Percentiles rank a stretch among this genome's conserved stretches.
phyloP scores from a whole-genome alignment of 805 yeast species.

The Hanseniaspora occidentalis region DNA sequence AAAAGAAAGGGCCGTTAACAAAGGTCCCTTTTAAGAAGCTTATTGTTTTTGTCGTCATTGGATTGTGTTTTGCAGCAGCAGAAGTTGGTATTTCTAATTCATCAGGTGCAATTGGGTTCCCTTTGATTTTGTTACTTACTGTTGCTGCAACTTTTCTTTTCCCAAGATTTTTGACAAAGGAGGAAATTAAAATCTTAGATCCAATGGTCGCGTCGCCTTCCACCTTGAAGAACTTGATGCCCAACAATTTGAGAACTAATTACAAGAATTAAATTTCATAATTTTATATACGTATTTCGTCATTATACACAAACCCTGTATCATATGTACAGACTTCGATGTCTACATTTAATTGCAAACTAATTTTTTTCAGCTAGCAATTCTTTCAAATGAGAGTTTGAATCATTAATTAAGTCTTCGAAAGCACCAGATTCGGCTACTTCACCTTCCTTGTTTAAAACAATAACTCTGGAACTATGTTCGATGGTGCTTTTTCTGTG shows the following conservation, averaged over 20 bases:
- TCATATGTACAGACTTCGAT: neutral
- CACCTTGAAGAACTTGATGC: conserved; percentile 34
- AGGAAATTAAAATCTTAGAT: conserved; percentile 54
- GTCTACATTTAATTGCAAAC: neutral
- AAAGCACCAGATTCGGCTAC: conserved; percentile 65
- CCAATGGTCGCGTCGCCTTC: conserved; percentile 47
- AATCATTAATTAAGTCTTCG: conserved; percentile 33
- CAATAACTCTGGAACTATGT: conserved; percentile 70
- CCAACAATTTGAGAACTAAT: conserved; percentile 10
- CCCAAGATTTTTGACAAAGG: conserved; percentile 46
- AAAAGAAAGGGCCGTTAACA: conserved; percentile 26
- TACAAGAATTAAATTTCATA: neutral
- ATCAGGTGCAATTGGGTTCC: conserved; percentile 88
- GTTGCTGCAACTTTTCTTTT: conserved; percentile 55
- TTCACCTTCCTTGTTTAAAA: conserved; percentile 57
- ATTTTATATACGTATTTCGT: neutral
- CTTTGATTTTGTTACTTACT: conserved; percentile 59
- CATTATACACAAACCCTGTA: too few relatives aligned
- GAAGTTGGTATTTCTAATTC: conserved; percentile 83
- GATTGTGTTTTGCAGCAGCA: conserved; percentile 55
- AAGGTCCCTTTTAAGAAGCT: conserved; percentile 27
- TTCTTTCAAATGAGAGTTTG: conserved; percentile 24
- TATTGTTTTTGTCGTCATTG: conserved; percentile 41
- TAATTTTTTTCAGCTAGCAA: conserved; percentile 21
- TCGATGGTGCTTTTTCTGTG: conserved; percentile 82